Percentiles rank a stretch among this genome's conserved stretches.
Conservation (phyloP, 2,329 filamentous ascomycete genomes). For the Ophiostoma sp. region DNA sequence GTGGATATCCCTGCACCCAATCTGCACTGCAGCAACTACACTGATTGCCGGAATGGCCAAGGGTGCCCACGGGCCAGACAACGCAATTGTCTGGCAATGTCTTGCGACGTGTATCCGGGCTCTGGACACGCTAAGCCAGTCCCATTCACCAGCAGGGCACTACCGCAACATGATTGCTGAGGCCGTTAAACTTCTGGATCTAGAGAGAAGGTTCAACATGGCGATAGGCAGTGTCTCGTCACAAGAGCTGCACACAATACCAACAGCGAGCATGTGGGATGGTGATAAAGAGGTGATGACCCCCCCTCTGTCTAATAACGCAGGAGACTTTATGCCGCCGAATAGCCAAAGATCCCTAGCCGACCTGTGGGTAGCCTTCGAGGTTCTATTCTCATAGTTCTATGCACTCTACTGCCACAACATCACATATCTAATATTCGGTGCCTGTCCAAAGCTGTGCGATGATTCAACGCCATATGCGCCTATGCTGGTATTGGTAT, state of each 20-base stretch:
- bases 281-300: neutral
- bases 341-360: neutral
- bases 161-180: neutral
- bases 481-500: neutral
- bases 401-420: too few species aligned
- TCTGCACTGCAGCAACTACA: constrained; percentile 20
- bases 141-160: neutral
- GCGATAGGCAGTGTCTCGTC: neutral
- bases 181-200: neutral
- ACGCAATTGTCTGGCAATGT: neutral
- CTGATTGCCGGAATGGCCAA: constrained; percentile 20
- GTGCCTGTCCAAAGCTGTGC: too few species aligned
- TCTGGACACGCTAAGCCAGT: neutral
- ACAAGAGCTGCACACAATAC: neutral
- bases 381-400: neutral
- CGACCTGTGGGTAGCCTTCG: neutral
- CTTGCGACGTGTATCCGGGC: neutral
- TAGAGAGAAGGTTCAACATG: neutral
- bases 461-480: too few species aligned
- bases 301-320: neutral
- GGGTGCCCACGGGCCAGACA: neutral
- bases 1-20: constrained; percentile 22
- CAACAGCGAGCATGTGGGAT: neutral
- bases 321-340: neutral
- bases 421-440: too few species aligned